Evolutionary conservation across 495 filamentous ascomycete species (phyloP).

Genomic region (Aspergillus baeticus): DNA sequence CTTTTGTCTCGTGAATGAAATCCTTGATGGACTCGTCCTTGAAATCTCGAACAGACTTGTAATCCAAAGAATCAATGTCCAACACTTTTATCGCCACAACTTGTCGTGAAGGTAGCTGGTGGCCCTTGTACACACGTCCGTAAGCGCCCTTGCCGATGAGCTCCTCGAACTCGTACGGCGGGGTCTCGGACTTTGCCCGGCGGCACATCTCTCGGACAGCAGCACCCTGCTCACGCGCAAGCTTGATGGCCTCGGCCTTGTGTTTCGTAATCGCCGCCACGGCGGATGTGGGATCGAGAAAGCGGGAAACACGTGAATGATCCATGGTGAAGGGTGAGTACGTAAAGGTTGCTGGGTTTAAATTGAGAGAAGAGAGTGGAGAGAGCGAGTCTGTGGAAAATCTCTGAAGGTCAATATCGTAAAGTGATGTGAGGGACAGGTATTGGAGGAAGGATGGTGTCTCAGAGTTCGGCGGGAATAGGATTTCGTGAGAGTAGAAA

Average conservation of each 20-base stretch:
- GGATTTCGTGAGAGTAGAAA: no score
- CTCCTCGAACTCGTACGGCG: conserved; percentile 78
- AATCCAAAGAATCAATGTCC: conserved; percentile 87
- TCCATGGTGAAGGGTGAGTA: conserved; percentile 16
- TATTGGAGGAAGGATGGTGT: no score
- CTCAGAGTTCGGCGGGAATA: no score
- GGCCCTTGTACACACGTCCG: conserved; percentile 88
- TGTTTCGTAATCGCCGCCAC: conserved; percentile 49
- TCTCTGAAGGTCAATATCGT: no score
- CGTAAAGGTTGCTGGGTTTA: background rate
- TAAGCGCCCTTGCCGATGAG: conserved; percentile 95
- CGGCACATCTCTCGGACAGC: conserved; percentile 51
- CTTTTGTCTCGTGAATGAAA: conserved; percentile 84
- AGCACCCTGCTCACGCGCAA: conserved; percentile 47
- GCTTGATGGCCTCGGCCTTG: conserved; percentile 47
- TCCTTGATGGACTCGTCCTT: conserved; percentile 80
- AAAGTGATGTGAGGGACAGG: no score
- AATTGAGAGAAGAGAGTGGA: background rate
- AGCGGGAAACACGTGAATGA: conserved; percentile 28
- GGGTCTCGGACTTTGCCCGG: conserved; percentile 43
- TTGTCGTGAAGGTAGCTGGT: conserved; percentile 53
- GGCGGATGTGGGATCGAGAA: conserved; percentile 46
- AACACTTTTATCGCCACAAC: conserved; percentile 93
- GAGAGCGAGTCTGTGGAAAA: no score
- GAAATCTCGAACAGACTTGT: conserved; percentile 60